Percentiles rank a stretch among this genome's conserved stretches.
phyloP scores from a whole-genome alignment of 345 rosid genomes.

The Reutealis trisperma region DNA sequence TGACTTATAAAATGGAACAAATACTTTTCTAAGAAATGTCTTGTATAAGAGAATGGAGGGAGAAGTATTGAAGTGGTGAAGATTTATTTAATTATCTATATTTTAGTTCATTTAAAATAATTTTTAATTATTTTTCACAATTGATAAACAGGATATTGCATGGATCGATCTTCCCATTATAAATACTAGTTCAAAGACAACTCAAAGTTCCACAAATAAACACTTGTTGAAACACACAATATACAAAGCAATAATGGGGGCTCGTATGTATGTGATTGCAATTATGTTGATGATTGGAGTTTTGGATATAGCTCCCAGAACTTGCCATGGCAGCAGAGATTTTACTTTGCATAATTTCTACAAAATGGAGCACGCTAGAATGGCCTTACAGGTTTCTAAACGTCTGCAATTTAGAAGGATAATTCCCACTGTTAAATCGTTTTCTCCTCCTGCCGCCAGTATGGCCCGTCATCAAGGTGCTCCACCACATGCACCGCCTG shows the following conservation, averaged over 20 bases:
- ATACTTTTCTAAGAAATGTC: no score
- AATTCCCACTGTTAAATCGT: not conserved
- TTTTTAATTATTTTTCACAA: no score
- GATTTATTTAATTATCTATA: no score
- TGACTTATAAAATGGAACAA: no score
- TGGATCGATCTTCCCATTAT: no score
- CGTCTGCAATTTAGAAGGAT: not conserved
- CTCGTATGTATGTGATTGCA: not conserved
- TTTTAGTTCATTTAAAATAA: no score
- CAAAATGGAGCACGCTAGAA: not conserved
- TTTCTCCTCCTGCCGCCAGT: not conserved
- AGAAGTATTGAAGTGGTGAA: no score
- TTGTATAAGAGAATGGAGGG: no score
- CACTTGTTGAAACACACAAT: not conserved
- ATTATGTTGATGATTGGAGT: not conserved
- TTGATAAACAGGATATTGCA: no score
- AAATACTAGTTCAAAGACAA: not conserved
- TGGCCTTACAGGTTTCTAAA: not conserved
- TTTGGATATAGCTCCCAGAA: not conserved
- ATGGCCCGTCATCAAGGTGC: not conserved
- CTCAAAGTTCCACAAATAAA: not conserved
- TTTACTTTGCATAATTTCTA: not conserved
- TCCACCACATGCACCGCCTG: not conserved
- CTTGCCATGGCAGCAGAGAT: conserved; percentile 3
- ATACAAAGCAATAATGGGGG: not conserved